Evolutionary conservation across 2,329 filamentous ascomycete species (phyloP), one percentile per base, ranked within the genome.

Genomic region (Metarhizium album): DNA sequence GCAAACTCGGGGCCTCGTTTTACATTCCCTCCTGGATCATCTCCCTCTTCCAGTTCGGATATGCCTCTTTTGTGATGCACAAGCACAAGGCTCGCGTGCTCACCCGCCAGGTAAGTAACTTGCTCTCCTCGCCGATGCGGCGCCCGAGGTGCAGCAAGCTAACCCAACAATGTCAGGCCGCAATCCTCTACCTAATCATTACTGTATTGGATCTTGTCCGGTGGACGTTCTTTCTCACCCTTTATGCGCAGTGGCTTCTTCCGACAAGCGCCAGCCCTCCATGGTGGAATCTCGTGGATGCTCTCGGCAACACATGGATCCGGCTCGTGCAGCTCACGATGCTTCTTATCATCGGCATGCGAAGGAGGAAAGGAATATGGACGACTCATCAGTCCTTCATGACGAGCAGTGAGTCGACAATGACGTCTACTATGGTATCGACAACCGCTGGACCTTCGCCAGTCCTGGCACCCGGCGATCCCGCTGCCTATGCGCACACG

Each of bases 221-320:
- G 14, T 53, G 52, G 52, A 53, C 49, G 1, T 46, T 53, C 11
- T 51, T 53, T 22, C 40, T 53, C 16, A 31, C 51, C 4, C n/a
- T 53, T 6, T 53, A 53, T 42, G 46, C 48, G 3, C 42, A 23
- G 6, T 53, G 48, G 48, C 51, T 53, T 43, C 46, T 53, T 14
- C 52, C 52, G 13, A 27, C 45, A 4, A 8, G 14, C n/a, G 48
- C 47, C 20, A 51, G 22, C 3, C 52, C 52, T n/a, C 42, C 2
- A 13, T 53, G 52, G 52, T 53, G 52, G 52, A 49, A 38, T 40
- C 33, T 53, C 16, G 23, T 53, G 20, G 52, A 53, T 24, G 52
- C 42, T 13, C 18, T 53, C 4, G 52, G 52, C 8, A 53, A 53
- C 20, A 53, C 52, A 18, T 53, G 52, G 52, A 42, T 53, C 38